Evolutionary conservation across 2,329 filamentous ascomycete genomes (phyloP), one percentile per base, ranked within the genome.

Genomic region (Ophiostoma sp.): DNA sequence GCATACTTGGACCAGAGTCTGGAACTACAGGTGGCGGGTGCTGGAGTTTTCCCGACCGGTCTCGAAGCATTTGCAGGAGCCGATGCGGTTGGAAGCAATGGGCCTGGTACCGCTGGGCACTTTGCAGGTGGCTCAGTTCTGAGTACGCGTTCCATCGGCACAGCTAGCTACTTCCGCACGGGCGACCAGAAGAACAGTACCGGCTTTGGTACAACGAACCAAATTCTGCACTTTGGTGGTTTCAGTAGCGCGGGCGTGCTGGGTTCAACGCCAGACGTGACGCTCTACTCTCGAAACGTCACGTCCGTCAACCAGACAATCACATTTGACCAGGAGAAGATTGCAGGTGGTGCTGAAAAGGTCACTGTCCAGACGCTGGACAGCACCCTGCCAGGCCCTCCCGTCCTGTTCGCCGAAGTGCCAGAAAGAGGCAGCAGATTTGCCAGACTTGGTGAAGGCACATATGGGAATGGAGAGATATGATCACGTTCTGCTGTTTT

Each of bases 241-340:
- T 75, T 84, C 44, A 73, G 74, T 4, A 74, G 72, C 3, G 73
- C 73, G 0, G 75, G 74, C 3, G 67, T 73, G 68, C 36, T 74
- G 65, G 74, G 73, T 33, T 73, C 74, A 65, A 68, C 72, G 23
- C 71, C 74, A 3, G 75, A 75, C 27, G 78, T 76, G 67, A 79
- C 83, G 76, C 78, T 90, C 62, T 92, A 90, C 77, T 80, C 78
- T 70, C 81, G 89, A 27, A 81, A 85, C 67, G 84, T 90, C 35
- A 77, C 79, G 36, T 85, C 86, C 4, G 78, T 81, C 2, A 89
- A 89, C 76, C 81, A 82, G 67, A 85, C 82, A 0, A 76, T 89
- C 23, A 76, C 83, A 4, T 76, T n/a, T 6, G 72, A 74, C 70
- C 20, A 68, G 4, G 72, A 73, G 77, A 41, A n/a, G 1, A 68